Percentiles rank a stretch among this genome's conserved stretches.
phyloP scores from a whole-genome alignment of 179 eudicot genomes.

The Vitellaria paradoxa region DNA sequence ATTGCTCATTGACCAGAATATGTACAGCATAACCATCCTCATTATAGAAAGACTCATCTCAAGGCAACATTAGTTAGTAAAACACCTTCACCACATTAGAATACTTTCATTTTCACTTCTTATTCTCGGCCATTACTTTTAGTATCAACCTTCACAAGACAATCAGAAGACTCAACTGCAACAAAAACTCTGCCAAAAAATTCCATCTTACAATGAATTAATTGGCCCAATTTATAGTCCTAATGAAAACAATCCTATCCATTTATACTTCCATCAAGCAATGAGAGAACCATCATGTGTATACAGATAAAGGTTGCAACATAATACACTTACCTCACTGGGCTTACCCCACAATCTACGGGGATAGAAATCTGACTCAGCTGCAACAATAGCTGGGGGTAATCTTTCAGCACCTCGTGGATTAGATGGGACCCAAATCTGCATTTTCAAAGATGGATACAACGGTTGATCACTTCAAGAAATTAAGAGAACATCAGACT shows the following conservation, averaged over 20 bases:
- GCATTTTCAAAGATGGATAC: constrained; percentile 11
- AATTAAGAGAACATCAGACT: too few species aligned
- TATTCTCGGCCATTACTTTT: neutral
- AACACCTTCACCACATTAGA: too few species aligned
- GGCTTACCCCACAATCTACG: constrained; percentile 79
- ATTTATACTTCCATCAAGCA: neutral
- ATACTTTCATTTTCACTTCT: neutral
- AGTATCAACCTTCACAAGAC: neutral
- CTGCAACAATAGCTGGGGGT: constrained; percentile 65
- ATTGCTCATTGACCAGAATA: too few species aligned
- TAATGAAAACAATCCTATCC: neutral
- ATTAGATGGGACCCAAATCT: constrained; percentile 69
- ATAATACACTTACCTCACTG: constrained; percentile 52
- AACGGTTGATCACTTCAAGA: neutral
- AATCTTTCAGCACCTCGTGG: constrained; percentile 82
- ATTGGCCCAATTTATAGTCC: neutral
- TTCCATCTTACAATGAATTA: constrained; percentile 1
- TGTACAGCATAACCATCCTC: too few species aligned
- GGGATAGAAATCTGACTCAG: constrained; percentile 61
- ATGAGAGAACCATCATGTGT: neutral
- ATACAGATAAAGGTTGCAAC: neutral
- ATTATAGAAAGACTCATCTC: too few species aligned
- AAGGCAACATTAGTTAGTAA: too few species aligned
- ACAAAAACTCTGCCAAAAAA: neutral
- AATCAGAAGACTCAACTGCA: neutral